These are phyloP conservation scores for Simmondsia chinensis DNA, from an alignment of 148 eudicot species.

Conservation along the genomic window DNA sequence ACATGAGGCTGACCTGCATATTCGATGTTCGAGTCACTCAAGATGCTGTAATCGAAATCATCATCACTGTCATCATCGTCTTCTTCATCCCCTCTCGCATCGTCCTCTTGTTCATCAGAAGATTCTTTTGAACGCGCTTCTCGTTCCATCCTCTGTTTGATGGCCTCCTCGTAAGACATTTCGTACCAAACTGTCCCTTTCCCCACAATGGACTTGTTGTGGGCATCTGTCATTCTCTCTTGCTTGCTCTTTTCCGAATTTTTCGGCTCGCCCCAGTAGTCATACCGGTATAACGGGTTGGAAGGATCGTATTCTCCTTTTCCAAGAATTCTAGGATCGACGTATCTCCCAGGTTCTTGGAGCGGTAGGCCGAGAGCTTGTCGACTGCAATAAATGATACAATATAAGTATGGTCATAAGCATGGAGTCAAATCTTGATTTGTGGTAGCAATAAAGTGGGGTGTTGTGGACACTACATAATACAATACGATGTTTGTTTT, in stretches of 20 bases:
- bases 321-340: constrained; percentile 58
- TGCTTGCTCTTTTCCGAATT: constrained; percentile 85
- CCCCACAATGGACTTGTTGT: constrained; percentile 81
- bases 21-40: constrained; percentile 29
- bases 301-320: constrained; percentile 77
- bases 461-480: too few species aligned
- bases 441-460: too few species aligned
- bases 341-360: constrained; percentile 87
- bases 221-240: constrained; percentile 60
- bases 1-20: constrained; percentile 44
- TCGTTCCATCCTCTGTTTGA: constrained; percentile 42
- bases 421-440: too few species aligned
- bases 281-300: constrained; percentile 68
- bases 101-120: constrained; percentile 14
- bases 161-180: constrained; percentile 80
- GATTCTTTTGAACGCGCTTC: constrained; percentile 32
- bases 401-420: too few species aligned
- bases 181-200: constrained; percentile 75
- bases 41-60: constrained; percentile 69
- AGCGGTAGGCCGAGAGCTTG: constrained; percentile 81
- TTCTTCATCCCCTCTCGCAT: constrained; percentile 9
- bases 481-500: too few species aligned
- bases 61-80: constrained; percentile 48
- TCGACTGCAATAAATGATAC: constrained; percentile 41
- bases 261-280: constrained; percentile 98